phyloP scores from a whole-genome alignment of 345 rosid genomes.

The Acer negundo region DNA sequence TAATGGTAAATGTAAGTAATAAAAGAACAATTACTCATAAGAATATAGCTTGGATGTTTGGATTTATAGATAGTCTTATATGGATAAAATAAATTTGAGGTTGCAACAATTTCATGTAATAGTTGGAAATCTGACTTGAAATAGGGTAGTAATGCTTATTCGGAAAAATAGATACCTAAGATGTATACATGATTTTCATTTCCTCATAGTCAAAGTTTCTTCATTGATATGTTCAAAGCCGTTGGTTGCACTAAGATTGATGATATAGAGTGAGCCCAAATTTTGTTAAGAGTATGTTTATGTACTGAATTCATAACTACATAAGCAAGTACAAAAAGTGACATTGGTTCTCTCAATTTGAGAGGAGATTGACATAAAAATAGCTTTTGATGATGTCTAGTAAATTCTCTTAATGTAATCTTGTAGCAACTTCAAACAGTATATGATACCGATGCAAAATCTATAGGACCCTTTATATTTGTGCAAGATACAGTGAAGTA shows the following conservation, averaged over 20 bases:
- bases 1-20: background rate
- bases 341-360: background rate
- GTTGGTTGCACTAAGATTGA: background rate
- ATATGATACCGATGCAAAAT: background rate
- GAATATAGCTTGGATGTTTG: background rate
- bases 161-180: background rate
- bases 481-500: background rate
- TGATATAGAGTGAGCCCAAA: background rate
- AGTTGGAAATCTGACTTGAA: slow-evolving; percentile 8
- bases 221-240: background rate
- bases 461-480: background rate
- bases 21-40: background rate
- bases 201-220: background rate
- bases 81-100: slow-evolving; percentile 11
- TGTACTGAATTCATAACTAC: background rate
- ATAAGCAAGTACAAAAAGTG: background rate
- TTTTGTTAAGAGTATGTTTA: background rate
- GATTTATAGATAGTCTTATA: background rate
- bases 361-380: background rate
- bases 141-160: background rate
- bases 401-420: background rate
- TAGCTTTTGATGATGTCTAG: background rate
- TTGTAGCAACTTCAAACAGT: background rate
- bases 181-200: background rate
- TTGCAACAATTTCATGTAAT: background rate